Percentiles rank a stretch among this genome's conserved stretches.
phyloP scores from a whole-genome alignment of 805 yeast species.

The Scheffersomyces stipitis region DNA sequence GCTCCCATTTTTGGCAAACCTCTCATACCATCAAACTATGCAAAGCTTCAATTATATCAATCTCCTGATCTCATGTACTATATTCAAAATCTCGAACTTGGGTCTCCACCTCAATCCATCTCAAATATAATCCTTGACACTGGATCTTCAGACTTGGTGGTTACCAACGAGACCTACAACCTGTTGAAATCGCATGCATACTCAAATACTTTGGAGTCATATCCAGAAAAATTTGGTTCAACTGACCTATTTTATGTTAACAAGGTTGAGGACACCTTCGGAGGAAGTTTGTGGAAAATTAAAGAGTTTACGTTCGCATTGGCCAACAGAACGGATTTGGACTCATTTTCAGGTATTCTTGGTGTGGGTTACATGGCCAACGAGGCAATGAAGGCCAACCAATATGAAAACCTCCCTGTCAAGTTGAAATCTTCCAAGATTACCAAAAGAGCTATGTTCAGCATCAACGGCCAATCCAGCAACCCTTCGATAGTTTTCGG shows the following conservation, averaged over 20 bases:
- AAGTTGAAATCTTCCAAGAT: conserved; percentile 11
- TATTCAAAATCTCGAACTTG: conserved; percentile 10
- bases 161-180: background rate
- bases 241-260: conserved; percentile 1
- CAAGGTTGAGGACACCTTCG: conserved; percentile 2
- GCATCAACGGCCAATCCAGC: conserved; percentile 9
- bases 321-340: conserved; percentile 3
- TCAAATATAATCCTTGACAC: conserved; percentile 8
- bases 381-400: conserved; percentile 7
- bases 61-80: conserved; percentile 7
- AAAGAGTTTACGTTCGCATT: conserved; percentile 7
- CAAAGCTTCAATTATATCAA: conserved; percentile 1
- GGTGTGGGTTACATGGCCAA: conserved; percentile 15
- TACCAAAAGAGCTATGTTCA: conserved; percentile 8
- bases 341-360: conserved; percentile 11
- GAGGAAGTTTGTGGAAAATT: conserved; percentile 2
- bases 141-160: conserved; percentile 9
- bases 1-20: no score
- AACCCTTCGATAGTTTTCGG: conserved; percentile 26
- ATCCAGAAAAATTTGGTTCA: conserved; percentile 5
- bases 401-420: conserved; percentile 14
- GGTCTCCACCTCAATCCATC: conserved; percentile 11
- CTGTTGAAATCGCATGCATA: conserved; percentile 1
- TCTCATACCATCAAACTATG: background rate
- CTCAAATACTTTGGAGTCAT: background rate